These are phyloP conservation scores for Xylariaceae sp. DNA, from an alignment of 2,329 filamentous ascomycete genomes.

Conservation along the genomic window DNA sequence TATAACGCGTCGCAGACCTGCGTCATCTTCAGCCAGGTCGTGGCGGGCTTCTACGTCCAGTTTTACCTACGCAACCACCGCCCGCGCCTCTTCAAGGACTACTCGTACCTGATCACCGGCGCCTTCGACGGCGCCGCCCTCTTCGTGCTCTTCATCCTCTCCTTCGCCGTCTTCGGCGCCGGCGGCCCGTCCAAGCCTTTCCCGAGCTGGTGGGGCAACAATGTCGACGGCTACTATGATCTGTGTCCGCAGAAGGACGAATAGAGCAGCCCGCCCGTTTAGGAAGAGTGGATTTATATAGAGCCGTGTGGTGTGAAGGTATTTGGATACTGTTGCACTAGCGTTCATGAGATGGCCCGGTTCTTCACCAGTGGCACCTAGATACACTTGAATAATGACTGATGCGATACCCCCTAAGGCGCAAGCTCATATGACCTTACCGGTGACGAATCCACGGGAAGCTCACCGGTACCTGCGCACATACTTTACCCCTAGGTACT, in stretches of 20 bases:
- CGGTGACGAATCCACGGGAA: too few species aligned
- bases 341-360: too few species aligned
- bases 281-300: too few species aligned
- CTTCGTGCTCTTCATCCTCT: conserved; percentile 42
- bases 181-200: conserved; percentile 36
- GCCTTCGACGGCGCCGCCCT: conserved; percentile 45
- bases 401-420: too few species aligned
- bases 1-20: conserved; percentile 50
- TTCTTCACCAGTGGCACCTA: too few species aligned
- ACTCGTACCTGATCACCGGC: conserved; percentile 44
- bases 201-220: conserved; percentile 47
- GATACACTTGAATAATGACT: too few species aligned
- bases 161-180: conserved; percentile 48
- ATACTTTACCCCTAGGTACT: too few species aligned
- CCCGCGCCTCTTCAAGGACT: conserved; percentile 45
- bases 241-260: conserved; percentile 1
- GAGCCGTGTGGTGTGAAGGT: too few species aligned
- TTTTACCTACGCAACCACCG: conserved; percentile 45
- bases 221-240: conserved; percentile 1
- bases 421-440: too few species aligned
- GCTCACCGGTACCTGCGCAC: too few species aligned
- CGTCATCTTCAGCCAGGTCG: conserved; percentile 39
- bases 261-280: not conserved
- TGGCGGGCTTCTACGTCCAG: conserved; percentile 40
- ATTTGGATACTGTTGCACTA: too few species aligned